phyloP scores from a whole-genome alignment of 2,329 filamentous ascomycete genomes.

The Fusarium paranaense region DNA sequence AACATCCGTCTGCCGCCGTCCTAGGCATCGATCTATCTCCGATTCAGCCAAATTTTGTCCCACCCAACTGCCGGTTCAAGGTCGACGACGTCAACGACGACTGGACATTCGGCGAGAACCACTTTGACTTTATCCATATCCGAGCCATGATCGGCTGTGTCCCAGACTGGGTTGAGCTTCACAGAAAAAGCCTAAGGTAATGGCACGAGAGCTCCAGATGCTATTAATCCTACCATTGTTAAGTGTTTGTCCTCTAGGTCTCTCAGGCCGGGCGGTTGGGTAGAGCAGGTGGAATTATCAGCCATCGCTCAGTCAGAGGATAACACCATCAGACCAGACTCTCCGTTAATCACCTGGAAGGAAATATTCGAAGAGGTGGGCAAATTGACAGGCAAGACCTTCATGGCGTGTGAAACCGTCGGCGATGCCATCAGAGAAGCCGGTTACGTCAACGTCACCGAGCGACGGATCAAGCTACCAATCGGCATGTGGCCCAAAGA shows the following conservation, averaged over 20 bases:
- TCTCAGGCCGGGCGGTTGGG: not conserved
- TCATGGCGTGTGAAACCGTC: not conserved
- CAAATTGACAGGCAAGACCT: not conserved
- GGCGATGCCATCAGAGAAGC: not conserved
- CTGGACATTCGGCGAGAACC: not conserved
- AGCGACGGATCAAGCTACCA: not conserved
- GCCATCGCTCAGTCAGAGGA: conserved; percentile 2
- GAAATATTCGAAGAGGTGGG: not conserved
- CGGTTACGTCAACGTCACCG: not conserved
- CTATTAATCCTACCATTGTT: not conserved
- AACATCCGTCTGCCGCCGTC: not conserved
- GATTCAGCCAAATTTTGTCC: not conserved
- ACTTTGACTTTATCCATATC: not conserved
- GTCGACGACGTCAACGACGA: not conserved
- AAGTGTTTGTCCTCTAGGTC: not conserved
- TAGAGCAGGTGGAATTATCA: not conserved
- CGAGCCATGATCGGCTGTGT: not conserved
- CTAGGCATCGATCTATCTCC: not conserved
- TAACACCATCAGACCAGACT: not conserved
- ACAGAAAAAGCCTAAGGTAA: conserved; percentile 1
- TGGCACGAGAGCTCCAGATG: not conserved
- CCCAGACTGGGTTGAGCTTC: not conserved
- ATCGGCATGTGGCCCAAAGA: conserved; percentile 2
- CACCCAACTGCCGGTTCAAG: not conserved
- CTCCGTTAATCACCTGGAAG: not conserved